Percentiles rank a stretch among this genome's conserved stretches.
Evolutionary conservation across 768 basidiomycete species (phyloP).

Genomic region (Tricholoma matsutake): DNA sequence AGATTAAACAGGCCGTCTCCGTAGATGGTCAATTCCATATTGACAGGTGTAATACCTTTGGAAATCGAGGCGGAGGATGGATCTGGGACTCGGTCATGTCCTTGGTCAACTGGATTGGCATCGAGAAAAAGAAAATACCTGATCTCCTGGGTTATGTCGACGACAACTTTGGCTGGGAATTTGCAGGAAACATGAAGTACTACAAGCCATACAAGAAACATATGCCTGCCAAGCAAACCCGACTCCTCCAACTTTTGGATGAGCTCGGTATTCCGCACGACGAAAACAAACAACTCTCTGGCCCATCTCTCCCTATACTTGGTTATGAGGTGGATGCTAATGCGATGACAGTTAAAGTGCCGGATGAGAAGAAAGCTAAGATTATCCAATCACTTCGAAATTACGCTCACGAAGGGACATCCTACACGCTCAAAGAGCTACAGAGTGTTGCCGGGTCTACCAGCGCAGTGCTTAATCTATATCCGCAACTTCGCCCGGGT

Average conservation of each 20-base stretch:
- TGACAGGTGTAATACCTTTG: conserved; percentile 12
- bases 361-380: not conserved
- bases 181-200: not conserved
- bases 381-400: not conserved
- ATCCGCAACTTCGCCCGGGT: not conserved
- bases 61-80: not conserved
- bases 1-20: conserved; percentile 31
- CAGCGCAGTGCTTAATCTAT: not conserved
- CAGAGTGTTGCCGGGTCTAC: not conserved
- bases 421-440: not conserved
- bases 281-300: conserved; percentile 5
- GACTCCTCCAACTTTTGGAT: not conserved
- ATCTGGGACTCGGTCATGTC: not conserved
- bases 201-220: conserved; percentile 2
- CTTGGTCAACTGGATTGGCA: not conserved
- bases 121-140: not conserved
- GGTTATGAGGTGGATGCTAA: conserved; percentile 8
- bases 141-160: not conserved
- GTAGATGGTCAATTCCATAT: conserved; percentile 27
- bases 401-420: not conserved
- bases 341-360: conserved; percentile 1
- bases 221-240: not conserved
- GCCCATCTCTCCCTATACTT: not conserved
- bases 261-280: conserved; percentile 8
- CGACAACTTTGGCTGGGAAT: not conserved